These are phyloP conservation scores for Phytophthora pini DNA, from an alignment of 352 stramenopile species.

Conservation along the genomic window DNA sequence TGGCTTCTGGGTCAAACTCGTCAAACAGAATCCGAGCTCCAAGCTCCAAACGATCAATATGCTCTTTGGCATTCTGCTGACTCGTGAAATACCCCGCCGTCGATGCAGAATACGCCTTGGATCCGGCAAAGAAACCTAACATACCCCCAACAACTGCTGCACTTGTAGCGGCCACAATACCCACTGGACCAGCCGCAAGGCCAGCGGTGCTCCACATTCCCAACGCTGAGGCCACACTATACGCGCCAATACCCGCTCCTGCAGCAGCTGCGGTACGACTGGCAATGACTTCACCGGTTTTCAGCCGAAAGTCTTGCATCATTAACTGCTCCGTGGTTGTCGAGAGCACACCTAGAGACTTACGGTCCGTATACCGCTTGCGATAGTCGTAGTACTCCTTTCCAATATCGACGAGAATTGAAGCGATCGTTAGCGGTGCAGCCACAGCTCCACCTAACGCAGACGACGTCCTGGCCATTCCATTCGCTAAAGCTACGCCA, in stretches of 20 bases:
- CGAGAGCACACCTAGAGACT: slow-evolving; percentile 70
- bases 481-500: slow-evolving; percentile 77
- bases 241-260: slow-evolving; percentile 76
- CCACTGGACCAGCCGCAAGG: slow-evolving; percentile 72
- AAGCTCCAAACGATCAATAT: slow-evolving; percentile 86
- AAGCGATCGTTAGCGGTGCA: slow-evolving; percentile 80
- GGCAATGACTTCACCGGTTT: slow-evolving; percentile 82
- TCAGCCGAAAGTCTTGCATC: slow-evolving; percentile 85
- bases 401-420: slow-evolving; percentile 87
- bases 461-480: slow-evolving; percentile 70
- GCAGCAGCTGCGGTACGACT: slow-evolving; percentile 78
- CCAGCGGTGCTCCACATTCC: slow-evolving; percentile 86
- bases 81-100: slow-evolving; percentile 79
- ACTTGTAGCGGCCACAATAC: slow-evolving; percentile 77
- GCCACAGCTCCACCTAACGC: slow-evolving; percentile 66
- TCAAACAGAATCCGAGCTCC: slow-evolving; percentile 86
- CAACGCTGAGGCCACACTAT: slow-evolving; percentile 71
- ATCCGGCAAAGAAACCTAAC: slow-evolving; percentile 84
- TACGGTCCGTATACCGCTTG: slow-evolving; percentile 74
- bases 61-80: slow-evolving; percentile 80
- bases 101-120: slow-evolving; percentile 78
- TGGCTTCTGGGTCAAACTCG: slow-evolving; percentile 73
- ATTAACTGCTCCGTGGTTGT: slow-evolving; percentile 79
- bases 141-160: slow-evolving; percentile 85
- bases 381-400: slow-evolving; percentile 90